Evolutionary conservation across 805 yeast genomes (phyloP), one percentile per base, ranked within the genome.

Genomic region (Brettanomyces naardenensis): DNA sequence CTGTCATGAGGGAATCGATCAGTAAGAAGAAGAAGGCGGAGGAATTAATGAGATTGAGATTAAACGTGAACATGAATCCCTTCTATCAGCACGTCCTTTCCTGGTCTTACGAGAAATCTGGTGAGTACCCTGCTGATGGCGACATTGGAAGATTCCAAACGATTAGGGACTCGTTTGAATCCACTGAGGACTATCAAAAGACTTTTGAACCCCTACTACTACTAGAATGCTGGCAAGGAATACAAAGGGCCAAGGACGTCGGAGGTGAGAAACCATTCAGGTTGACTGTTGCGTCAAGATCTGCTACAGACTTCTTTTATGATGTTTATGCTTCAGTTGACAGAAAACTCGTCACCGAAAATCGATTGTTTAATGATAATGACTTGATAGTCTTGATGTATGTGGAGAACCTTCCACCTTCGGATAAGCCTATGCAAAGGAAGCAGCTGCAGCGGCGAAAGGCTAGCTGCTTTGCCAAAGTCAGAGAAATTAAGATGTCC

Each of bases 221-320:
- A 54, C 61, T 90, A 29, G 99, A 92, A 61, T 84, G 95, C 45
- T 94, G 97, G 97, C 95, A 89, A 52, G 82, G 86, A 0, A 73
- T 92, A 20, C 80, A 78, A 46, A 69, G 85, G 4, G 77, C 92
- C 0, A 78, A 82, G 44, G 75, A 75, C 35, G 75, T 83, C 14
- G 62, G 64, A 13, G 72, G 71, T 7, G 73, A 71, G 35, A 59
- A 49, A 4, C 88, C 95, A 1, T 80, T 89, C 54, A 70, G 69
- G 22, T 48, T 89, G 2, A 63, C 74, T 3, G 64, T 89, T 15
- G 97, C 95, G 3, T 83, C 87, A 26, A 71, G 96, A 47, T 73
- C 87, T 2, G 77, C 85, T 1, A 81, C 85, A 13, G 95, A 88
- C 48, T 81, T 84, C 11, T 92, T 90, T 53, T 84, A 81, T 52